phyloP scores from a whole-genome alignment of 495 filamentous ascomycete genomes.

The Tuber aestivum region DNA sequence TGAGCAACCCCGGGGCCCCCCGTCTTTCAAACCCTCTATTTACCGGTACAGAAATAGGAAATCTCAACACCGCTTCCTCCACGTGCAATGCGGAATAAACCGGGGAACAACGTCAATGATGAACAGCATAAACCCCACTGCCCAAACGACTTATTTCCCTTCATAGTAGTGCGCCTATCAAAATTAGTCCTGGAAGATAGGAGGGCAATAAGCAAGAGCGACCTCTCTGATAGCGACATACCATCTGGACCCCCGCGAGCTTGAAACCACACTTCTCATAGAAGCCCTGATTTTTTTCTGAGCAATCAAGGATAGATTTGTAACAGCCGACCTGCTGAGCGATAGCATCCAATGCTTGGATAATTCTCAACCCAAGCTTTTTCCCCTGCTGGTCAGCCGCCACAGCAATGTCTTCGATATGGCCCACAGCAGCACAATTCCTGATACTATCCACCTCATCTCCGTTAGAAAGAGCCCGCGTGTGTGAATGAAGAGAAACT shows the following conservation, averaged over 20 bases:
- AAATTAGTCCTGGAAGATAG: conserved; percentile 4
- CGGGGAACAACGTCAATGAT: not conserved
- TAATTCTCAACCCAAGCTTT: conserved; percentile 86
- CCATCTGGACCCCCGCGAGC: conserved; percentile 92
- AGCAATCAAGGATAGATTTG: conserved; percentile 65
- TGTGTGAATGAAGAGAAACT: not conserved
- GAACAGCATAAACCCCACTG: not conserved
- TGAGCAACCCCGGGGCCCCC: not conserved
- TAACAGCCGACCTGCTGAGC: conserved; percentile 43
- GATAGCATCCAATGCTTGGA: conserved; percentile 77
- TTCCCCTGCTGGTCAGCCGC: conserved; percentile 91
- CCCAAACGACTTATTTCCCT: conserved; percentile 18
- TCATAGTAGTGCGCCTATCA: conserved; percentile 40
- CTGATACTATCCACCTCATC: conserved; percentile 54
- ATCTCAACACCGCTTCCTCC: not conserved
- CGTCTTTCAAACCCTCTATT: not conserved
- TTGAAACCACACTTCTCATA: conserved; percentile 98
- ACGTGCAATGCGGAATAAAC: not conserved
- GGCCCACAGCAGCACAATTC: conserved; percentile 71
- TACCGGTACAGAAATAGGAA: not conserved
- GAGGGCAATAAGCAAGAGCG: not conserved
- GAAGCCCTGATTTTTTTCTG: conserved; percentile 87
- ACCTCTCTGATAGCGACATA: conserved; percentile 12
- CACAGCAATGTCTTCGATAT: conserved; percentile 98
- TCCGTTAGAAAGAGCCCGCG: not conserved